Conservation (phyloP, 768 basidiomycete species). For the Ramaria sp. region DNA sequence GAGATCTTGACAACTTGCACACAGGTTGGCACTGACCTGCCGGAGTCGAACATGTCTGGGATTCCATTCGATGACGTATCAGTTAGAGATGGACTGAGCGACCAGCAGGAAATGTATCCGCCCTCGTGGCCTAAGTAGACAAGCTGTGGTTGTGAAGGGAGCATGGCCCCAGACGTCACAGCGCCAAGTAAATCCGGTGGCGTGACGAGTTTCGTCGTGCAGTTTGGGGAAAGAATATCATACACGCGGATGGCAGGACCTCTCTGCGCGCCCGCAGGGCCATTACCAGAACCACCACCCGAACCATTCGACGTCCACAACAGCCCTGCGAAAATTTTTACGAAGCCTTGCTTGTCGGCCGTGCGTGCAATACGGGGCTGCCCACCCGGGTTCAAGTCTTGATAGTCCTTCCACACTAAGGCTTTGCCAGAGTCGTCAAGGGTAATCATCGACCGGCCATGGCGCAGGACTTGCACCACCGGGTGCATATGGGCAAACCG, state of each 20-base stretch:
- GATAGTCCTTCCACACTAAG: conserved; percentile 42
- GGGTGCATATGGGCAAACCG: conserved; percentile 57
- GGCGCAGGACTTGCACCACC: conserved; percentile 65
- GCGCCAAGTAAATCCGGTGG: conserved; percentile 66
- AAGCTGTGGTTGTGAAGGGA: conserved; percentile 53
- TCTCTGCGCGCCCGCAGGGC: conserved; percentile 20
- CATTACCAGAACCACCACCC: conserved; percentile 31
- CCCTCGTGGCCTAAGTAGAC: conserved; percentile 91
- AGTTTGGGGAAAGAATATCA: conserved; percentile 33
- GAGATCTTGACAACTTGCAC: conserved; percentile 72
- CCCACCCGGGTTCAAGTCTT: conserved; percentile 26
- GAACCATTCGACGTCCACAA: conserved; percentile 73
- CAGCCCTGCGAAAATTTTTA: conserved; percentile 58
- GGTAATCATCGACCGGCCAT: conserved; percentile 60
- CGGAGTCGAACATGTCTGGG: conserved; percentile 6
- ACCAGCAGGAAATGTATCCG: conserved; percentile 83
- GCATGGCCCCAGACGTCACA: conserved; percentile 68
- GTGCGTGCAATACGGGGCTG: conserved; percentile 54
- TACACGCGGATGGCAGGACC: conserved; percentile 74
- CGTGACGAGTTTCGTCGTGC: conserved; percentile 24
- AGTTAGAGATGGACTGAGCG: conserved; percentile 26
- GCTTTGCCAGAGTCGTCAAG: conserved; percentile 82
- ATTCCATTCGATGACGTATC: conserved; percentile 27
- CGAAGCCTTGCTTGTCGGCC: conserved; percentile 76
- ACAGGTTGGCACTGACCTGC: conserved; percentile 40